Evolutionary conservation across 257 asterid species (phyloP), one percentile per base, ranked within the genome.

Genomic region (Solanum chaucha): DNA sequence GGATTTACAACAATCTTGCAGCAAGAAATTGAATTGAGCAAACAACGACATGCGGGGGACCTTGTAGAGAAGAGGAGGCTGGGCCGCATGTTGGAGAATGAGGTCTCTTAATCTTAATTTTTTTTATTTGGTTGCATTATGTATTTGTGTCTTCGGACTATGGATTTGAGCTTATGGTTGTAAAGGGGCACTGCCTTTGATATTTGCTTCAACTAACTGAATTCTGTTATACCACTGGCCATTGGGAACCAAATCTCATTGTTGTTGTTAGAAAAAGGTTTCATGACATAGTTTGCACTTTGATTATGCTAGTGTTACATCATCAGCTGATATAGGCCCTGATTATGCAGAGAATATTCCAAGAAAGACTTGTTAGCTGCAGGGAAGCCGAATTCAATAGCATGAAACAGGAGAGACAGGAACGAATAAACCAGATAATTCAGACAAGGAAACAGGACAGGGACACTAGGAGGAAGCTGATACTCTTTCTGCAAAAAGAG

Each of bases 401-500:
- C 64, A 19, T 17, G 64, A 55, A 55, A 19, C 64, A 55, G 64
- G 64, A 55, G 90, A 93, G 95, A 38, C 90, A 82, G 80, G 94
- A 88, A 70, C 91, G 89, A 32, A 87, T 93, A 73, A 89, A 86
- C 70, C 93, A 92, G 90, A 90, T 92, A 75, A 89, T 93, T 83
- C 93, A 86, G 87, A 19, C 93, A 19, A 91, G 97, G 61, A 93
- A 90, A 86, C 92, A 89, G 78, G 98, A 95, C 85, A 93, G 96
- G 91, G 95, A 93, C 51, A 87, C 92, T 22, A 91, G 85, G 94
- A 93, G 98, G 90, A 95, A 93, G 91, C 87, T 91, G 91, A 87
- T 94, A 34, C 93, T 86, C 88, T 94, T 89, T 89, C 90, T 95
- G 90, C 92, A 87, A 89, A 30, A 88, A 8, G 94, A 95, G 88